Percentiles rank a stretch among this genome's conserved stretches.
phyloP scores from a whole-genome alignment of 768 basidiomycete genomes.

The Calocybe gangraenosa region DNA sequence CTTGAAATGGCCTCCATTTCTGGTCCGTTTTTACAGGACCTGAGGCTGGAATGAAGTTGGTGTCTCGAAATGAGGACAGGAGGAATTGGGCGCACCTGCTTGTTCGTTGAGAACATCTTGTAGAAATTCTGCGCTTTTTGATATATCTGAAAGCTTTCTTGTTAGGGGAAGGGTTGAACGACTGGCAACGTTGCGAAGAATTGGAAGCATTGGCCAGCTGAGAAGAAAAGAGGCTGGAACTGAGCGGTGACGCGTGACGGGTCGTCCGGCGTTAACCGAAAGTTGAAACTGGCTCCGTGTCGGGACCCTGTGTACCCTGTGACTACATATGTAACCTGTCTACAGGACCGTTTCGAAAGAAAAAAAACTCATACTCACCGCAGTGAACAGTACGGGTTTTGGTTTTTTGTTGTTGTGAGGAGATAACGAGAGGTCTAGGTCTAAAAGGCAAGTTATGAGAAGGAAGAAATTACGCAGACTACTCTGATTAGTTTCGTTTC shows the following conservation, averaged over 20 bases:
- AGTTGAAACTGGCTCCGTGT: constrained; percentile 8
- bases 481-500: background rate
- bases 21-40: background rate
- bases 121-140: background rate
- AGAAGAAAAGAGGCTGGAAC: background rate
- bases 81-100: background rate
- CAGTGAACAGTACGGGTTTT: too few relatives aligned
- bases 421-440: too few relatives aligned
- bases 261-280: constrained; percentile 12
- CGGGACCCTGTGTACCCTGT: constrained; percentile 22
- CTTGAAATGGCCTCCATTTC: constrained; percentile 20
- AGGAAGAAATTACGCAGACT: background rate
- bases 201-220: constrained; percentile 14
- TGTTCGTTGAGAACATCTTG: background rate
- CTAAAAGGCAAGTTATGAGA: too few relatives aligned
- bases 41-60: background rate
- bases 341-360: background rate
- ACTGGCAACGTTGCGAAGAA: constrained; percentile 13
- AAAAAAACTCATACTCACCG: too few relatives aligned
- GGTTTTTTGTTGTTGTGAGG: too few relatives aligned
- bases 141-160: background rate
- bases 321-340: constrained; percentile 5
- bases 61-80: background rate
- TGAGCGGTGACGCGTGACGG: constrained; percentile 3
- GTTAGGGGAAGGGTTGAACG: background rate